phyloP scores from a whole-genome alignment of 2,329 filamentous ascomycete genomes.

The Gnomoniopsis smithogilvyi region DNA sequence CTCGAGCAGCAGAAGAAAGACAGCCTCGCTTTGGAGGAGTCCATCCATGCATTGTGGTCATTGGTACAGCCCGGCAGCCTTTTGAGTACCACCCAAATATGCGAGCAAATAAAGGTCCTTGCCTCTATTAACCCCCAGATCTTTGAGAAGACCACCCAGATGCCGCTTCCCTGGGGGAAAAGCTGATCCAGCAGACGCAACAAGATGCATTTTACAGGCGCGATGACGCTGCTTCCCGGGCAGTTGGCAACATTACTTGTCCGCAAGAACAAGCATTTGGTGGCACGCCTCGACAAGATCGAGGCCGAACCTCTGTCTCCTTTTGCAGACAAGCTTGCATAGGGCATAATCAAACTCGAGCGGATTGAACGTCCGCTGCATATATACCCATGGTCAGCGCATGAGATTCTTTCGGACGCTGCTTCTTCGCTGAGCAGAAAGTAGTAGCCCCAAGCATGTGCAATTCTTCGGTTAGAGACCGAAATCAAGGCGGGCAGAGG shows the following conservation, averaged over 20 bases:
- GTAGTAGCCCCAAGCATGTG: not conserved
- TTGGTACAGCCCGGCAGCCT: not conserved
- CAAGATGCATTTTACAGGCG: not conserved
- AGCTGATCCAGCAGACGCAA: not conserved
- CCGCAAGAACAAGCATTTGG: not conserved
- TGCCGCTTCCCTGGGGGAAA: not conserved
- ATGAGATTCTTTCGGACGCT: not conserved
- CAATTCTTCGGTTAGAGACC: no score
- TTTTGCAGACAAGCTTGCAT: not conserved
- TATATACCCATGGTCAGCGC: not conserved
- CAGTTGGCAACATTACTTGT: not conserved
- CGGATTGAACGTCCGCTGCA: not conserved
- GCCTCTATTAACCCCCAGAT: not conserved
- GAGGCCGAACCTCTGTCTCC: not conserved
- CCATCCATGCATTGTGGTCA: slow-evolving; percentile 1
- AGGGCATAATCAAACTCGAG: not conserved
- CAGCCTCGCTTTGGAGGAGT: not conserved
- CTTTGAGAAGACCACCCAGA: not conserved
- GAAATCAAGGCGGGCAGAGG: no score
- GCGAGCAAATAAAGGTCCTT: not conserved
- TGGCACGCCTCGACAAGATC: not conserved
- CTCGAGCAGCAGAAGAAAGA: not conserved
- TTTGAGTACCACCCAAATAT: slow-evolving; percentile 1
- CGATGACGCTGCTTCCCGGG: not conserved
- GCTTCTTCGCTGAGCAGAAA: not conserved